A percentile compares a stretch with the other conserved stretches of the same genome.
Evolutionary conservation across 305 asterid species (phyloP).

Genomic region (Fraxinus platypoda): DNA sequence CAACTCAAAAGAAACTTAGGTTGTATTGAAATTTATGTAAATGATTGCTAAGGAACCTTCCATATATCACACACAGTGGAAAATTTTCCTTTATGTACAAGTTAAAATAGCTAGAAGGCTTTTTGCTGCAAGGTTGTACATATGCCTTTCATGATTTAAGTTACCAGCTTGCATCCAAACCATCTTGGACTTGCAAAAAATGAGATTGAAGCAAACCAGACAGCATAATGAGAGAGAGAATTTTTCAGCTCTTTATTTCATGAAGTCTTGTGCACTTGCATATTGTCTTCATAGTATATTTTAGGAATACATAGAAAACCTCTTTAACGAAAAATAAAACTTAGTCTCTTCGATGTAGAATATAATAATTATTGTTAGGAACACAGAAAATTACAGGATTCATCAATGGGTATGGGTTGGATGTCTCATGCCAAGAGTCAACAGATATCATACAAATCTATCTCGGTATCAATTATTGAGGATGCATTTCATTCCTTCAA

Average conservation of each 20-base stretch:
- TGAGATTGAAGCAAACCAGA: background rate
- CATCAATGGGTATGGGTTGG: background rate
- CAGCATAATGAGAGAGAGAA: background rate
- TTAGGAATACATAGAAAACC: background rate
- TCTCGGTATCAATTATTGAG: background rate
- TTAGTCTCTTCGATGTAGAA: background rate
- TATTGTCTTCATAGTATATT: background rate
- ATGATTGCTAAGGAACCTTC: background rate
- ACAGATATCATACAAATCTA: background rate
- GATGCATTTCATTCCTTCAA: background rate
- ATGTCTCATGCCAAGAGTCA: background rate
- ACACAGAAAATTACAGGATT: background rate
- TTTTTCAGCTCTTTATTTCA: background rate
- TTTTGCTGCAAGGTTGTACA: background rate
- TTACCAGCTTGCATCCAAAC: background rate
- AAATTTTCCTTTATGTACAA: background rate
- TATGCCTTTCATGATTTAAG: background rate
- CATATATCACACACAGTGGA: background rate
- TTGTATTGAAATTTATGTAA: background rate
- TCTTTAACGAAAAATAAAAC: background rate
- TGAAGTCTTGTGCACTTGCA: background rate
- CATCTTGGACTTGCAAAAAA: background rate
- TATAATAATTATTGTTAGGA: background rate
- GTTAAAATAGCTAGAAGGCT: background rate
- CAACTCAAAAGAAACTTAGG: background rate